phyloP scores from a whole-genome alignment of 225 moss, liverwort and hornwort species.

The Physcomitrium patens region DNA sequence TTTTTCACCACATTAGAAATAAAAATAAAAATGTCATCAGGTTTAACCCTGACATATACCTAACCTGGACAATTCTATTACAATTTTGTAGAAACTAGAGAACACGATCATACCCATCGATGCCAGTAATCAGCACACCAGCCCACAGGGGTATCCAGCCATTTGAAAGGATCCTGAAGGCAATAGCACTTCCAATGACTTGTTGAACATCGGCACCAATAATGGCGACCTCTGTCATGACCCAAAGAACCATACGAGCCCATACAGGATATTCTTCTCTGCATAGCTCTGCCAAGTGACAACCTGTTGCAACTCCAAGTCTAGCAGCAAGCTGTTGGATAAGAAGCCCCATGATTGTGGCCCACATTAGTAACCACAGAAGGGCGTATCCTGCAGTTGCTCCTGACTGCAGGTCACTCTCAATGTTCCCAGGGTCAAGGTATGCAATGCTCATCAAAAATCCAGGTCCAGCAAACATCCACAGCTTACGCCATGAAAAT shows the following conservation, averaged over 20 bases:
- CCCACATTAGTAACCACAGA: conserved; percentile 92
- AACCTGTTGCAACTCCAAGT: conserved; percentile 87
- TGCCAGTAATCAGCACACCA: conserved; percentile 87
- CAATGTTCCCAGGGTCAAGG: conserved; percentile 92
- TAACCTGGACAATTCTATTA: neutral
- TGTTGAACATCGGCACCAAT: conserved; percentile 94
- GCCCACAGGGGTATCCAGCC: conserved; percentile 81
- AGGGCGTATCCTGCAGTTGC: conserved; percentile 81
- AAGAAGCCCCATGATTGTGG: conserved; percentile 84
- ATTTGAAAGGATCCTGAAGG: conserved; percentile 81
- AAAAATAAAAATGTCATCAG: neutral
- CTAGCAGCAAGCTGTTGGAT: conserved; percentile 86
- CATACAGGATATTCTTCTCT: conserved; percentile 82
- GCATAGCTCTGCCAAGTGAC: conserved; percentile 89
- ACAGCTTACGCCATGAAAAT: conserved; percentile 88
- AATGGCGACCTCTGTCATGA: conserved; percentile 91
- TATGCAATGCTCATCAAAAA: conserved; percentile 96
- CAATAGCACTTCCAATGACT: conserved; percentile 95
- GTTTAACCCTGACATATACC: neutral
- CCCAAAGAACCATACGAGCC: conserved; percentile 81
- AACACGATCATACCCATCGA: conserved; percentile 69
- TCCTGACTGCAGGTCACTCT: conserved; percentile 90
- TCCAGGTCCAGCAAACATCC: conserved; percentile 92
- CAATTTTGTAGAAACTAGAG: conserved; percentile 4
- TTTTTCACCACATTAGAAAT: conserved; percentile 12